Base-by-base conservation (phyloP, 1,284 basidiomycete species). In the Phellopilus nigrolimitatus region DNA sequence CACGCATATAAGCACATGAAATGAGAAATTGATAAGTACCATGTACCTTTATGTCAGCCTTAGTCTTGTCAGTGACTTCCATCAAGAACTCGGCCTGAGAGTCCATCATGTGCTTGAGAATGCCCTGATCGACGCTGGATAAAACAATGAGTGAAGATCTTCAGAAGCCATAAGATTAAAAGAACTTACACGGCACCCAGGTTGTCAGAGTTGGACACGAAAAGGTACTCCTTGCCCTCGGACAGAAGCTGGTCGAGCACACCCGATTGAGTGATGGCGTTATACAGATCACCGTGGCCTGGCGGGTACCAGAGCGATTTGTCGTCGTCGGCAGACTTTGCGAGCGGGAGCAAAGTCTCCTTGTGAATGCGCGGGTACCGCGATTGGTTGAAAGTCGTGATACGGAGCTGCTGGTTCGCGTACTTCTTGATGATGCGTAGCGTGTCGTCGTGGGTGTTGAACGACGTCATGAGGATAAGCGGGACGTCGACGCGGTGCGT, bases 31-130 rank as follows among this genome's bases (percentile, higher is more conserved):
- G 13, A 22, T 30, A 27, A 25, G 17, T 10, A 27, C 33, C 41
- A 54, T 15, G 19, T 41, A 69, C 76, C 78, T 99, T 99, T 74
- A 99, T 88, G 69, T 99, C 95, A 54, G 97, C 97, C 79, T 99
- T 99, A 66, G 97, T 99, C 84, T 99, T 99, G 79, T 99, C 95
- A 3, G 97, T 99, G 59, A 99, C 94, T 73, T 99, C 95, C 94
- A 97, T 97, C 67, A 97, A 69, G 76, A 95, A 97, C 71, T 95
- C 92, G 45, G 90, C 82, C 61, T 87, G 76, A 9, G 80, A 78
- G 62, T 94, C 84, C 54, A 93, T 86, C 88, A 97, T 95, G 71
- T 94, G 90, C 69, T 93, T 87, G 52, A 91, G 71, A 62, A 92
- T 93, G 56, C 74, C 77, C 63, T 90, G 81, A 64, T 93, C 91